phyloP scores from a whole-genome alignment of 2,329 filamentous ascomycete genomes.

The Pseudocercospora pini-densiflorae region DNA sequence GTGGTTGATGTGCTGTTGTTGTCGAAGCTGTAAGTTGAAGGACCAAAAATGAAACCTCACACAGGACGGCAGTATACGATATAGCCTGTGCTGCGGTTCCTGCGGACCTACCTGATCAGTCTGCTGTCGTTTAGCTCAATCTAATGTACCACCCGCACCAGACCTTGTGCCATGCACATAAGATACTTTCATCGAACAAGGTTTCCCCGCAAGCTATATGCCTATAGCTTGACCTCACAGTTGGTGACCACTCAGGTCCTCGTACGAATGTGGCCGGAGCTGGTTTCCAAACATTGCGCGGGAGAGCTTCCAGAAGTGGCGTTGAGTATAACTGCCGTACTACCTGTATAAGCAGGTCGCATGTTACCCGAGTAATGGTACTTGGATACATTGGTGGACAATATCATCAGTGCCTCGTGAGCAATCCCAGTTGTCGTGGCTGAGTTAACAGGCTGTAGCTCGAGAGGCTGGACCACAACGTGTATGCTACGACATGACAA shows the following conservation, averaged over 20 bases:
- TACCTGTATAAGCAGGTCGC: slow-evolving; percentile 5
- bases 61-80: neutral
- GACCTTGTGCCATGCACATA: slow-evolving; percentile 1
- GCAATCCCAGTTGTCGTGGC: slow-evolving; percentile 1
- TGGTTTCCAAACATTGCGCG: neutral
- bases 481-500: neutral
- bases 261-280: slow-evolving; percentile 3
- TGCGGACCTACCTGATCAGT: slow-evolving; percentile 6
- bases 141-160: neutral
- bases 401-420: neutral
- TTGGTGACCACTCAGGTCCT: neutral
- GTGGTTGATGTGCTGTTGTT: neutral
- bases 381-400: neutral
- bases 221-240: neutral
- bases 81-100: neutral
- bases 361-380: neutral
- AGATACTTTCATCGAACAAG: neutral
- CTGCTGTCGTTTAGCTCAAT: neutral
- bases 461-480: neutral
- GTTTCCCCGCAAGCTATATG: neutral
- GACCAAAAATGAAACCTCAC: neutral
- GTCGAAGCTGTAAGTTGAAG: neutral
- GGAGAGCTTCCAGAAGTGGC: slow-evolving; percentile 4
- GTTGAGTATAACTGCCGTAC: neutral
- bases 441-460: neutral